Percentiles rank a stretch among this genome's conserved stretches.
These are phyloP conservation scores for Alternaria solani DNA, from an alignment of 2,329 filamentous ascomycete species.

Conservation along the genomic window DNA sequence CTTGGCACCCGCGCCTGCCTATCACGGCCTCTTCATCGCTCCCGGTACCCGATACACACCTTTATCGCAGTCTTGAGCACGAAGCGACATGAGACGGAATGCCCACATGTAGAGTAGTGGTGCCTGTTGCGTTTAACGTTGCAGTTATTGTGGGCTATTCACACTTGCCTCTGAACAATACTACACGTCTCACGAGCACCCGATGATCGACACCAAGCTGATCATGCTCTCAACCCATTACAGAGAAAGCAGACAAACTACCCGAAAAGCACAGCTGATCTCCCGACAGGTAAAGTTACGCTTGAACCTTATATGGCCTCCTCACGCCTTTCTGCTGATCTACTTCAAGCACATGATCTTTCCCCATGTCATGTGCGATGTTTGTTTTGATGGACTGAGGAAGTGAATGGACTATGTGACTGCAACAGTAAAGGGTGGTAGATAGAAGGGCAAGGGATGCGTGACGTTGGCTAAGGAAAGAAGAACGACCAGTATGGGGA, in stretches of 20 bases:
- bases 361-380: too few relatives aligned
- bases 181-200: not conserved
- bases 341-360: not conserved
- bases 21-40: conserved; percentile 1
- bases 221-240: not conserved
- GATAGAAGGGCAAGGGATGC: too few relatives aligned
- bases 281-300: not conserved
- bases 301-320: not conserved
- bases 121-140: not conserved
- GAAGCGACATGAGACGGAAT: not conserved
- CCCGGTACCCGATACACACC: conserved; percentile 3
- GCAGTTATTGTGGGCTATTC: not conserved
- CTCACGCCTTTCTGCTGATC: not conserved
- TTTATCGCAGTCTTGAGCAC: conserved; percentile 4
- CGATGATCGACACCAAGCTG: not conserved
- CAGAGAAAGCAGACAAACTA: not conserved
- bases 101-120: not conserved
- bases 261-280: not conserved
- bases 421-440: too few relatives aligned
- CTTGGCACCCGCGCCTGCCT: conserved; percentile 7
- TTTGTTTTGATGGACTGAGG: too few relatives aligned
- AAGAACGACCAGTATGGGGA: too few relatives aligned
- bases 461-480: not conserved
- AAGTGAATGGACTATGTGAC: too few relatives aligned
- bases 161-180: not conserved